These are phyloP conservation scores for Nakazawaea wickerhamii DNA, from an alignment of 805 yeast species.

Conservation along the genomic window DNA sequence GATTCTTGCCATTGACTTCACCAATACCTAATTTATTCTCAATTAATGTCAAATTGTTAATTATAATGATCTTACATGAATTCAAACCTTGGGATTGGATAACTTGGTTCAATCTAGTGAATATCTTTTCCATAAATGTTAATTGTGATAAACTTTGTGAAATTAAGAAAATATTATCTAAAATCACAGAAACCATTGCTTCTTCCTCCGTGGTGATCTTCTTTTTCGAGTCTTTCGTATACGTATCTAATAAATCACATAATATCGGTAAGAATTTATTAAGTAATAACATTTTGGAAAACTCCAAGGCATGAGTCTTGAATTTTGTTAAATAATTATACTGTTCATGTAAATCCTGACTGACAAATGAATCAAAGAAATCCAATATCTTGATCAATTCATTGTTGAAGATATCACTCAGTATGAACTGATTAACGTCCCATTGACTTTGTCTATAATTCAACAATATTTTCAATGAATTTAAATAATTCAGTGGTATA, in stretches of 20 bases:
- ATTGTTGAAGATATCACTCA: conserved; percentile 73
- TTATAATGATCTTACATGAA: conserved; percentile 25
- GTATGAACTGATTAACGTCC: conserved; percentile 67
- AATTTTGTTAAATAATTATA: conserved; percentile 64
- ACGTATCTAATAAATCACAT: conserved; percentile 42
- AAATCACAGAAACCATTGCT: conserved; percentile 37
- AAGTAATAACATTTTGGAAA: conserved; percentile 52
- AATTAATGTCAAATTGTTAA: conserved; percentile 24
- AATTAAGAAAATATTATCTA: conserved; percentile 54
- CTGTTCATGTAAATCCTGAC: conserved; percentile 65
- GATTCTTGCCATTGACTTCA: conserved; percentile 18
- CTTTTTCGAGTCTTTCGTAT: conserved; percentile 24
- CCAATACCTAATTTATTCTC: conserved; percentile 24
- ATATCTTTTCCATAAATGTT: conserved; percentile 68
- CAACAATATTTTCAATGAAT: conserved; percentile 47
- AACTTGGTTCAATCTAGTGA: conserved; percentile 35
- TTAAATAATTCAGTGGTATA: conserved; percentile 52
- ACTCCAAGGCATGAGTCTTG: conserved; percentile 44
- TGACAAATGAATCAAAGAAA: conserved; percentile 77
- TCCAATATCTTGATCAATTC: conserved; percentile 76
- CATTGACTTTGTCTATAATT: conserved; percentile 48
- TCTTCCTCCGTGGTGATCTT: conserved; percentile 25
- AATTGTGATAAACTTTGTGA: conserved; percentile 67
- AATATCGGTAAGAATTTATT: conserved; percentile 74
- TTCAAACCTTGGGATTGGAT: conserved; percentile 21